Conservation (phyloP, 2,329 filamentous ascomycete genomes). For the Shiraia sp. region DNA sequence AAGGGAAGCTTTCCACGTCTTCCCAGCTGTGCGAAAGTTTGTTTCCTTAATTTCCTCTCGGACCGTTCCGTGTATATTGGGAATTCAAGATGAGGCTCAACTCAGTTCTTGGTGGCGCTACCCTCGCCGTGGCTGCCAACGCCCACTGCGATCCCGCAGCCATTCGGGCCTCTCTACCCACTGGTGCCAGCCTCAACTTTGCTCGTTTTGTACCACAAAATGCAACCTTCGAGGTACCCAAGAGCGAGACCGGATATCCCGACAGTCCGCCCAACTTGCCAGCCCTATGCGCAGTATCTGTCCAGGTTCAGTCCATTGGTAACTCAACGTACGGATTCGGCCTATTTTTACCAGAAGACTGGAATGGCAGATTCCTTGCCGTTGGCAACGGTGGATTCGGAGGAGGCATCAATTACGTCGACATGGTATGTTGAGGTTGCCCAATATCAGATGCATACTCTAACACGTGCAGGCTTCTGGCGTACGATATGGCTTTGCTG, state of each 20-base stretch:
- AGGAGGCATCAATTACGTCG: conserved; percentile 54
- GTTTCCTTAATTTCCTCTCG: too few relatives aligned
- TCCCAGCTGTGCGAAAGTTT: too few relatives aligned
- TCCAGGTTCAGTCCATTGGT: conserved; percentile 42
- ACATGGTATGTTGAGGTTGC: conserved; percentile 46
- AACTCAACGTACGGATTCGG: conserved; percentile 46
- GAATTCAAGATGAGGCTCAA: conserved; percentile 17
- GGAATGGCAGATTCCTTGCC: conserved; percentile 44
- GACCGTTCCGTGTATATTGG: background rate
- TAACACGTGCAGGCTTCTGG: conserved; percentile 22
- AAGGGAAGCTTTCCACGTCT: too few relatives aligned
- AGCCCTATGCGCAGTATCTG: conserved; percentile 43
- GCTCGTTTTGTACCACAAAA: conserved; percentile 37
- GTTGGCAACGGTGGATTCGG: conserved; percentile 54
- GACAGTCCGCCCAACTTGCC: conserved; percentile 43
- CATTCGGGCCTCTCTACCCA: conserved; percentile 40
- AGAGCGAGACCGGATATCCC: conserved; percentile 47
- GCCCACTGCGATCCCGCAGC: conserved; percentile 39
- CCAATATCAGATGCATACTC: too few relatives aligned
- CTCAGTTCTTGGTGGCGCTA: conserved; percentile 16
- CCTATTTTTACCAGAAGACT: conserved; percentile 44
- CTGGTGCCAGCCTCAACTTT: conserved; percentile 43
- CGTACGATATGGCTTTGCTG: conserved; percentile 48
- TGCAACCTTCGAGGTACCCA: conserved; percentile 45
- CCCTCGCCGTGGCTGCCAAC: conserved; percentile 19